Evolutionary conservation across 2,329 filamentous ascomycete genomes (phyloP).

Genomic region (Tolypocladium inflatum): DNA sequence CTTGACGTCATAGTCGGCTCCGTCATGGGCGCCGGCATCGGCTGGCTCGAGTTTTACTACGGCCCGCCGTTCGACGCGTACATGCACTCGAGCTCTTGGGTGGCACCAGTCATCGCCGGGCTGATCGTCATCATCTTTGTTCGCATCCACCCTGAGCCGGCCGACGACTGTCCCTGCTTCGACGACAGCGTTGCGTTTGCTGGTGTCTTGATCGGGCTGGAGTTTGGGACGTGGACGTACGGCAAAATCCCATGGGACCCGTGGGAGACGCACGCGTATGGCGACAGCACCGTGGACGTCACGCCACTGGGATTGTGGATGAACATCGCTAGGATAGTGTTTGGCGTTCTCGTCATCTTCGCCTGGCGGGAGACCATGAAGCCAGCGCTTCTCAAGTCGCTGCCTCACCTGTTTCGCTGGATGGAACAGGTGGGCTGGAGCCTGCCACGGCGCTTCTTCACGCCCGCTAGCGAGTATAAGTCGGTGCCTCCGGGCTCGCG

Average conservation of each 20-base stretch:
- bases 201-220: slow-evolving; percentile 77
- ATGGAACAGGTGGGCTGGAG: slow-evolving; percentile 72
- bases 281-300: slow-evolving; percentile 53
- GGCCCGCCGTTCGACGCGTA: slow-evolving; percentile 58
- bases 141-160: slow-evolving; percentile 87
- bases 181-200: slow-evolving; percentile 93
- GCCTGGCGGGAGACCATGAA: slow-evolving; percentile 88
- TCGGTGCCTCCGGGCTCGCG: slow-evolving; percentile 61
- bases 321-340: slow-evolving; percentile 57
- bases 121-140: slow-evolving; percentile 66
- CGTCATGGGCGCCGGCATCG: slow-evolving; percentile 59
- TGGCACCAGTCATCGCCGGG: slow-evolving; percentile 54
- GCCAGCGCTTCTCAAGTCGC: slow-evolving; percentile 61
- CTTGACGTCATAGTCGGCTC: slow-evolving; percentile 80
- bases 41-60: slow-evolving; percentile 49
- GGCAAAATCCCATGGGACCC: slow-evolving; percentile 40
- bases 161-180: slow-evolving; percentile 93
- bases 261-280: slow-evolving; percentile 33
- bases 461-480: slow-evolving; percentile 81
- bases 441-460: slow-evolving; percentile 83
- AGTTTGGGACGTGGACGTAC: slow-evolving; percentile 78
- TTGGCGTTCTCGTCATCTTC: slow-evolving; percentile 79
- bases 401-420: slow-evolving; percentile 82
- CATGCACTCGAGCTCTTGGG: slow-evolving; percentile 55
- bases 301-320: slow-evolving; percentile 55